Percentiles rank a stretch among this genome's conserved stretches.
Evolutionary conservation across 2,329 filamentous ascomycete species (phyloP).

Genomic region (Davidsoniella australis): DNA sequence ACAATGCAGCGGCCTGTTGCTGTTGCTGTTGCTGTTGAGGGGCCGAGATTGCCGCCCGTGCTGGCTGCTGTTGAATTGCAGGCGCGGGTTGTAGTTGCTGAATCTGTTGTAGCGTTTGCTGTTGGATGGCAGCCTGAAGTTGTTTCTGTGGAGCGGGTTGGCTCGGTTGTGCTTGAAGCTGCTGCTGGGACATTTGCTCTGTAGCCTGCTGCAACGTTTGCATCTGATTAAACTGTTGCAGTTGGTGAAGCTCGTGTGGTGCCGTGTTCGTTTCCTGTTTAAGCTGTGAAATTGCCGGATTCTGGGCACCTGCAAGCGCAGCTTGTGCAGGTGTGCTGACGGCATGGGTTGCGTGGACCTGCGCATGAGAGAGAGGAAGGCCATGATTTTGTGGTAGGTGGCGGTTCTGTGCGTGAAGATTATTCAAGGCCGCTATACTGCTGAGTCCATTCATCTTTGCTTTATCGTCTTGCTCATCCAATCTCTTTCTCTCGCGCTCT

Average conservation of each 20-base stretch:
- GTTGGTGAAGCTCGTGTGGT: constrained; percentile 14
- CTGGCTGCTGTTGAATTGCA: constrained; percentile 8
- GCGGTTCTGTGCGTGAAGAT: constrained; percentile 12
- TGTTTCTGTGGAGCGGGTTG: constrained; percentile 10
- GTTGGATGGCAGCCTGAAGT: constrained; percentile 7
- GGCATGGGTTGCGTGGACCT: constrained; percentile 17
- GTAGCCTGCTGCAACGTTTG: constrained; percentile 19
- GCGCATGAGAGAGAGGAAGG: constrained; percentile 18
- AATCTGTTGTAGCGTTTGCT: constrained; percentile 13
- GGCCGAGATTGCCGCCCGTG: not conserved
- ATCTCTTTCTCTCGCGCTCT: constrained; percentile 33
- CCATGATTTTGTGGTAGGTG: constrained; percentile 16
- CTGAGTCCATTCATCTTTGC: constrained; percentile 40
- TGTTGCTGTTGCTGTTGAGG: constrained; percentile 5
- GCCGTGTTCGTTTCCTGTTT: constrained; percentile 3
- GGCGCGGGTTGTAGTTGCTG: constrained; percentile 12
- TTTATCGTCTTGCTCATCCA: constrained; percentile 42
- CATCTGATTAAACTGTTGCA: constrained; percentile 16
- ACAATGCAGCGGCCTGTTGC: constrained; percentile 6
- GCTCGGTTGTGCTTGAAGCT: constrained; percentile 11
- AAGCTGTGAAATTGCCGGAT: not conserved
- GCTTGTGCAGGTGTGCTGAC: constrained; percentile 13
- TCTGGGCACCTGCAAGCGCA: constrained; percentile 9
- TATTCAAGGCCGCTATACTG: constrained; percentile 13
- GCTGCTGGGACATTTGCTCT: constrained; percentile 13